phyloP scores from a whole-genome alignment of 1,139 yeast species.

The Yamadazyma kanchanaburiensis region DNA sequence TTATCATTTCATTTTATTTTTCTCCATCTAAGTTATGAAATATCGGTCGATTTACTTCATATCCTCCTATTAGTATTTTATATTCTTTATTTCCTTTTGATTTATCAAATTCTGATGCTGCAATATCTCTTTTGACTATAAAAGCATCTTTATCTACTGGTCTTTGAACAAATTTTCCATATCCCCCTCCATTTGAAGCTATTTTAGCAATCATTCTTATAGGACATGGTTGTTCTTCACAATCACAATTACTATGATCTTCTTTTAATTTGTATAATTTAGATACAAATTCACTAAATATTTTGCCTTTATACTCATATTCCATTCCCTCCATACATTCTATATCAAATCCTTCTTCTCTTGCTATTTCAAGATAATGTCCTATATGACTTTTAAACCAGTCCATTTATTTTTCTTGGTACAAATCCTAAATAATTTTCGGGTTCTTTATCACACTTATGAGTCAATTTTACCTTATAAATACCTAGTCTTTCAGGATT shows the following conservation, averaged over 20 bases:
- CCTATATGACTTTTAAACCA: neutral
- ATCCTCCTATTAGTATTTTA: neutral
- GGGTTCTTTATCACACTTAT: neutral
- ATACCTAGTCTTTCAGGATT: neutral
- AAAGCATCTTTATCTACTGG: neutral
- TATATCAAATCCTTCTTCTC: neutral
- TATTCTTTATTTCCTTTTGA: neutral
- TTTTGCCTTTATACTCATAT: neutral
- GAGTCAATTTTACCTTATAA: neutral
- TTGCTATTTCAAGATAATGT: neutral
- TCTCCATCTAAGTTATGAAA: slow-evolving; percentile 1
- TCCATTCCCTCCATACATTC: neutral
- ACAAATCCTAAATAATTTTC: neutral
- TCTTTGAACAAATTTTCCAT: slow-evolving; percentile 1
- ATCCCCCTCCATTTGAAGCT: slow-evolving; percentile 1
- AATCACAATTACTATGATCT: neutral
- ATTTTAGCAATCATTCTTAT: neutral
- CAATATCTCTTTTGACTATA: neutral
- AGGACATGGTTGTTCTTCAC: slow-evolving; percentile 1
- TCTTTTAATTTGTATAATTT: neutral
- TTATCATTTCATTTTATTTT: neutral
- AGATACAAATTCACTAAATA: neutral
- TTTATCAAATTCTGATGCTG: neutral
- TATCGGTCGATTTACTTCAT: neutral
- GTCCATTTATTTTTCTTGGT: neutral